A percentile compares a stretch with the other conserved stretches of the same genome.
phyloP scores from a whole-genome alignment of 1,139 yeast genomes.

The Keqinozyma sinolaborantium region DNA sequence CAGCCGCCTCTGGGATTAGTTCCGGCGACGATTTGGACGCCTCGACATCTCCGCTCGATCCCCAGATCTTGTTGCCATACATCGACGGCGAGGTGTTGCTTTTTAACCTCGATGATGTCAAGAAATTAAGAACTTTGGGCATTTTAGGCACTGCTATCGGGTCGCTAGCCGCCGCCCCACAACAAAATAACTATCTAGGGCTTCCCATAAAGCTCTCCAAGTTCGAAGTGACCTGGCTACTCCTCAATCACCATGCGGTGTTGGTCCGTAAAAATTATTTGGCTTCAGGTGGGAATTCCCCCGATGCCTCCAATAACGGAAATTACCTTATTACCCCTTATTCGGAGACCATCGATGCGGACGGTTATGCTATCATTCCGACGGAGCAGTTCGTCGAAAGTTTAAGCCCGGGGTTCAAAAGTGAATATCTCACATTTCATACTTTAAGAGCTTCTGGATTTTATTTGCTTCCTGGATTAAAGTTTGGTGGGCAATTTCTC shows the following conservation, averaged over 20 bases:
- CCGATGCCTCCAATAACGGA: too few relatives aligned
- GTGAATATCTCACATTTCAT: slow-evolving; percentile 18
- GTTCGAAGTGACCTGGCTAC: slow-evolving; percentile 72
- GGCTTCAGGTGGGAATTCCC: too few relatives aligned
- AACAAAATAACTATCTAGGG: slow-evolving; percentile 83
- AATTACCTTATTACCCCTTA: too few relatives aligned
- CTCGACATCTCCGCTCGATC: too few relatives aligned
- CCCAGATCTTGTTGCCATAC: not conserved
- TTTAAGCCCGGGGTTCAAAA: not conserved
- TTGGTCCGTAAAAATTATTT: too few relatives aligned
- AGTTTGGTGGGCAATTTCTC: slow-evolving; percentile 87
- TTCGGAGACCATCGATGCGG: too few relatives aligned
- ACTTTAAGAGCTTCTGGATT: slow-evolving; percentile 46
- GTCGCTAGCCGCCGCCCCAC: slow-evolving; percentile 83
- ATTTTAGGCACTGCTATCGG: slow-evolving; percentile 79
- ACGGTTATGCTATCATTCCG: too few relatives aligned
- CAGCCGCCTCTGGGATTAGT: too few relatives aligned
- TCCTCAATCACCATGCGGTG: slow-evolving; percentile 37
- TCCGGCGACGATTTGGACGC: too few relatives aligned
- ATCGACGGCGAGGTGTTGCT: slow-evolving; percentile 48
- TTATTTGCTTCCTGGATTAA: slow-evolving; percentile 75
- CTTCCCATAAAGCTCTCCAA: slow-evolving; percentile 71
- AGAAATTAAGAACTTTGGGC: slow-evolving; percentile 47
- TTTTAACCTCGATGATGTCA: slow-evolving; percentile 48
- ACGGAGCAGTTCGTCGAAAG: not conserved